These are phyloP conservation scores for Bruguiera gymnorhiza DNA, from an alignment of 345 rosid genomes.

Conservation along the genomic window DNA sequence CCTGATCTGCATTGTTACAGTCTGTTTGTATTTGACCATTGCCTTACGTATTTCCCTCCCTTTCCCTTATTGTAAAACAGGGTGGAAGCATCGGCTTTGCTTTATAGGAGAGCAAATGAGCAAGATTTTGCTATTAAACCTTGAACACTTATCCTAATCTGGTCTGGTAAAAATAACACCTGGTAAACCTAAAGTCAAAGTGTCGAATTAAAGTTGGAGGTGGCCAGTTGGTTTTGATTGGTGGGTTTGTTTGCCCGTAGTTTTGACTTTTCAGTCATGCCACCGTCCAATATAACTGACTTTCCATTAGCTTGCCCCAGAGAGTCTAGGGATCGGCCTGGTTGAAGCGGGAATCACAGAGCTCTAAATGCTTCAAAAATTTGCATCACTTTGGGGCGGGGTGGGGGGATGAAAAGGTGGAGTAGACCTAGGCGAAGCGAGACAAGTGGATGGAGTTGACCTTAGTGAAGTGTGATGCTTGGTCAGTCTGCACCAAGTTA, in stretches of 20 bases:
- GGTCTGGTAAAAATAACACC: conserved; percentile 30
- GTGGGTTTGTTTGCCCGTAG: conserved; percentile 6
- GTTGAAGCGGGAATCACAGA: neutral
- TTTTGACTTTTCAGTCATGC: conserved; percentile 4
- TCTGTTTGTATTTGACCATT: conserved; percentile 8
- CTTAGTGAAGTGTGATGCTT: neutral
- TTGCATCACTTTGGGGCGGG: neutral
- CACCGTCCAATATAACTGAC: neutral
- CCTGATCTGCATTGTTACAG: neutral
- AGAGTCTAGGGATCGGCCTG: too few species aligned
- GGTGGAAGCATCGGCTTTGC: conserved; percentile 99
- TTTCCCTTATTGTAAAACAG: conserved; percentile 36
- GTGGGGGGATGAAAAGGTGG: neutral
- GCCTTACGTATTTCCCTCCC: conserved; percentile 9
- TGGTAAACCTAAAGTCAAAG: conserved; percentile 24
- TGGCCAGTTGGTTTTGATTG: conserved; percentile 18
- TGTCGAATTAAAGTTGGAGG: conserved; percentile 15
- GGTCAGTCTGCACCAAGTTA: too few species aligned
- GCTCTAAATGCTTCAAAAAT: neutral
- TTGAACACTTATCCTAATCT: conserved; percentile 31
- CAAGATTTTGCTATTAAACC: conserved; percentile 75
- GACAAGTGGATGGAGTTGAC: neutral
- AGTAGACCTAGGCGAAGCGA: neutral
- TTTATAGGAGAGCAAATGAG: conserved; percentile 93
- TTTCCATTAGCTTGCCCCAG: neutral